Evolutionary conservation across 352 stramenopile genomes (phyloP).

Genomic region (Phytophthora palmivora): DNA sequence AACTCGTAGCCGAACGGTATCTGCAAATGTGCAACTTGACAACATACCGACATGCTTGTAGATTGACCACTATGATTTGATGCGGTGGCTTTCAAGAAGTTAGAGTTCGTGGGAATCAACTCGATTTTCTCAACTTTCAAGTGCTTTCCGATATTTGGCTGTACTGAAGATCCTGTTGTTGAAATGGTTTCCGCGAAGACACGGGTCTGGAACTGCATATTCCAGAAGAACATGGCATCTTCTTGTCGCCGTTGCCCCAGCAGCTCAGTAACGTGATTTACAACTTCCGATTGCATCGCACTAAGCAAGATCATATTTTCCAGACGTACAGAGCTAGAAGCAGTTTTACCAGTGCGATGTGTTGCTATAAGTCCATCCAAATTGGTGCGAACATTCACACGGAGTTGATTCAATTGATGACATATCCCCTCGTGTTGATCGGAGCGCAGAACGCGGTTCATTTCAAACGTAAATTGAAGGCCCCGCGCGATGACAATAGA

Average conservation of each 20-base stretch:
- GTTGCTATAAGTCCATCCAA: constrained; percentile 4
- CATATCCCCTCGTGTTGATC: neutral
- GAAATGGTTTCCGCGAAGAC: constrained; percentile 24
- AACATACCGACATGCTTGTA: constrained; percentile 25
- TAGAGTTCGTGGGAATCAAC: constrained; percentile 18
- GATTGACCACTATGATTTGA: constrained; percentile 15
- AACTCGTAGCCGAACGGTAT: constrained; percentile 61
- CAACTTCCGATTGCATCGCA: constrained; percentile 23
- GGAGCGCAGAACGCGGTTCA: constrained; percentile 26
- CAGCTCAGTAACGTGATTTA: constrained; percentile 22
- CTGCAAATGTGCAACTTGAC: constrained; percentile 48
- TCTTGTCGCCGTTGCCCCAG: constrained; percentile 19
- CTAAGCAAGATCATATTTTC: constrained; percentile 49
- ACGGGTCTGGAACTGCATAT: constrained; percentile 45
- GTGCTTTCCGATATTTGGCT: constrained; percentile 20
- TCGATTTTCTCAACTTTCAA: constrained; percentile 23
- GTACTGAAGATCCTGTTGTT: neutral
- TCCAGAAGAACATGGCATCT: constrained; percentile 49
- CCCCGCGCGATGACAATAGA: constrained; percentile 32
- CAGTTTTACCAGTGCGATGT: constrained; percentile 6
- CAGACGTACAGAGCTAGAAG: constrained; percentile 10
- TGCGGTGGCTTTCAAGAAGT: constrained; percentile 5
- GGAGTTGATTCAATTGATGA: constrained; percentile 7
- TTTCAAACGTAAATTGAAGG: constrained; percentile 45
- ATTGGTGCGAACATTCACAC: neutral